Evolutionary conservation across 2,329 filamentous ascomycete genomes (phyloP).

Genomic region (Setomelanomma holmii): DNA sequence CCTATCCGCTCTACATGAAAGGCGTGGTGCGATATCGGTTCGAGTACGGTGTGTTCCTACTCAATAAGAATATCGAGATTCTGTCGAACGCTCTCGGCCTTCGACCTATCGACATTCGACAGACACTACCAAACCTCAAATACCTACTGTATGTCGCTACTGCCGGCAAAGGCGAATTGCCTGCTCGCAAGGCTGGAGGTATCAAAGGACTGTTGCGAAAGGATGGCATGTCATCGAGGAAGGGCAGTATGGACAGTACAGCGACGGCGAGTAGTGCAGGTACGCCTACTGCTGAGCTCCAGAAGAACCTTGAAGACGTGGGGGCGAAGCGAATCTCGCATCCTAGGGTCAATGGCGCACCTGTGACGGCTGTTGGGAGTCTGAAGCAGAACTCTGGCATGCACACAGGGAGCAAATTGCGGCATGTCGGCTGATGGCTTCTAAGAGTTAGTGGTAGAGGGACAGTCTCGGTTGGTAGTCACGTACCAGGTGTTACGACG

Average conservation of each 20-base stretch:
- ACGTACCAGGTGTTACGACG: no score
- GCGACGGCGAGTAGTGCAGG: slow-evolving; percentile 36
- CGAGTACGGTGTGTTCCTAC: slow-evolving; percentile 93
- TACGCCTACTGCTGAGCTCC: slow-evolving; percentile 26
- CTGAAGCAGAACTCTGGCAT: slow-evolving; percentile 26
- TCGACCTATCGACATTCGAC: slow-evolving; percentile 85
- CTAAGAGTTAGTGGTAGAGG: no score
- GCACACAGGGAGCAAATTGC: slow-evolving; percentile 34
- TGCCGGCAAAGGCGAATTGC: slow-evolving; percentile 72
- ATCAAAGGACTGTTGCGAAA: slow-evolving; percentile 43
- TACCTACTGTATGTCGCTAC: slow-evolving; percentile 90
- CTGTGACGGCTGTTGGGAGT: slow-evolving; percentile 11
- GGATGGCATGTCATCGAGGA: slow-evolving; percentile 32
- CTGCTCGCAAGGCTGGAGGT: slow-evolving; percentile 48
- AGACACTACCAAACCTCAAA: slow-evolving; percentile 92
- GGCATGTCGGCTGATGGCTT: slow-evolving; percentile 26
- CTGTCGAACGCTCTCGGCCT: slow-evolving; percentile 70
- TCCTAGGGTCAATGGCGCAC: slow-evolving; percentile 24
- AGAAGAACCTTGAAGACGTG: slow-evolving; percentile 22
- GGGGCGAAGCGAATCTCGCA: slow-evolving; percentile 18
- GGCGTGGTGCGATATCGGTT: slow-evolving; percentile 83
- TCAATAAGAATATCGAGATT: slow-evolving; percentile 93
- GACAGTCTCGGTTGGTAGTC: no score
- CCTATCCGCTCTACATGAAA: slow-evolving; percentile 79
- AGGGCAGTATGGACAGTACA: slow-evolving; percentile 44